Evolutionary conservation across 768 basidiomycete species (phyloP).

Genomic region (Suillus lakei): DNA sequence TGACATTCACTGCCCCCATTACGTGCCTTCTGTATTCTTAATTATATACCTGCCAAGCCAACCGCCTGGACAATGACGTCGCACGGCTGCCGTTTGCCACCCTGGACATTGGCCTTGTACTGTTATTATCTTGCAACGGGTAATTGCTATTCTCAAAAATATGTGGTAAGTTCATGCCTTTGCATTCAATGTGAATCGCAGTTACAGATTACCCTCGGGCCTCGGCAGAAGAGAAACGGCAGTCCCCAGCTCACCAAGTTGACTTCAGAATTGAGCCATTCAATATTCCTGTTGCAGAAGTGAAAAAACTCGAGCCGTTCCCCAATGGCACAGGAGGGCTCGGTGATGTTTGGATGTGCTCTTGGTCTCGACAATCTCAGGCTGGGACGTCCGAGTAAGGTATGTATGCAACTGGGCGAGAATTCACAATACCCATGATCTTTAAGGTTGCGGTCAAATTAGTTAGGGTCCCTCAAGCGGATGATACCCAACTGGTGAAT

Average conservation of each 20-base stretch:
- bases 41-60: neutral
- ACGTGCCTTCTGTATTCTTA: neutral
- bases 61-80: neutral
- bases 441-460: constrained; percentile 14
- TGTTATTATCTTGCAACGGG: neutral
- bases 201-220: neutral
- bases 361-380: neutral
- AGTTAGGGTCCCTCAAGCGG: constrained; percentile 1
- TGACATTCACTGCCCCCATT: neutral
- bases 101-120: neutral
- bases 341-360: constrained; percentile 16
- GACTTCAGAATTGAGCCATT: neutral
- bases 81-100: neutral
- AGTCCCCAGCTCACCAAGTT: neutral
- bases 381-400: neutral
- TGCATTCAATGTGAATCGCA: neutral
- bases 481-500: neutral
- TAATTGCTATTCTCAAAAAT: neutral
- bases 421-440: neutral
- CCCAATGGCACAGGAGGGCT: constrained; percentile 7
- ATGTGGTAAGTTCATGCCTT: neutral
- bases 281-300: neutral
- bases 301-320: neutral
- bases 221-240: neutral
- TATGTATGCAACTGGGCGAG: neutral